These are phyloP conservation scores for Saccharomycopsis hybrid DNA, from an alignment of 1,139 yeast genomes.

Conservation along the genomic window DNA sequence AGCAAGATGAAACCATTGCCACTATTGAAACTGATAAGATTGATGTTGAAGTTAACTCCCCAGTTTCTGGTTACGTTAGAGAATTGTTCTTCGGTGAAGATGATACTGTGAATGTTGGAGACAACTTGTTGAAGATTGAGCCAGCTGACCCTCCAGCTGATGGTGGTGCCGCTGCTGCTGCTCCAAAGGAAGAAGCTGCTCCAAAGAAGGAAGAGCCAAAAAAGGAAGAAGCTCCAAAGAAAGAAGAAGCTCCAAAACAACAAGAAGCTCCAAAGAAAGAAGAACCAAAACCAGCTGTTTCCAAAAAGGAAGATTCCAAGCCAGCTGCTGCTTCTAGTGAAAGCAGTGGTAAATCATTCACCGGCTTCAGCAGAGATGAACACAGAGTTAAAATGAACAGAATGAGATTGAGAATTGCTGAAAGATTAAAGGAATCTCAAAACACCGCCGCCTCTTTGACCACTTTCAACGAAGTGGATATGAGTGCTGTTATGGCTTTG, in stretches of 20 bases:
- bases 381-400: slow-evolving; percentile 98
- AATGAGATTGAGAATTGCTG: slow-evolving; percentile 98
- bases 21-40: slow-evolving; percentile 98
- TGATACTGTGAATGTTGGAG: slow-evolving; percentile 95
- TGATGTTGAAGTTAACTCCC: slow-evolving; percentile 95
- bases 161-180: slow-evolving; percentile 38
- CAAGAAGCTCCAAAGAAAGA: slow-evolving; percentile 29
- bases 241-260: slow-evolving; percentile 43
- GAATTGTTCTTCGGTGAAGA: slow-evolving; percentile 81
- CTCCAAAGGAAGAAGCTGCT: slow-evolving; percentile 22
- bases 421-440: slow-evolving; percentile 98
- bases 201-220: slow-evolving; percentile 26
- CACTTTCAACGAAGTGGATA: slow-evolving; percentile 96
- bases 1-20: slow-evolving; percentile 85
- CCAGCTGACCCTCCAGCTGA: slow-evolving; percentile 82
- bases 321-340: slow-evolving; percentile 29
- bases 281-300: slow-evolving; percentile 19
- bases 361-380: slow-evolving; percentile 75
- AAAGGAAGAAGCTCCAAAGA: slow-evolving; percentile 49
- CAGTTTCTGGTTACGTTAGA: slow-evolving; percentile 82
- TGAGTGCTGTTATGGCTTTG: slow-evolving; percentile 89
- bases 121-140: slow-evolving; percentile 83
- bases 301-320: slow-evolving; percentile 26
- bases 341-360: slow-evolving; percentile 42
- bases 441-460: slow-evolving; percentile 98